Evolutionary conservation across 345 rosid genomes (phyloP).

Genomic region (Trapa bicornis): DNA sequence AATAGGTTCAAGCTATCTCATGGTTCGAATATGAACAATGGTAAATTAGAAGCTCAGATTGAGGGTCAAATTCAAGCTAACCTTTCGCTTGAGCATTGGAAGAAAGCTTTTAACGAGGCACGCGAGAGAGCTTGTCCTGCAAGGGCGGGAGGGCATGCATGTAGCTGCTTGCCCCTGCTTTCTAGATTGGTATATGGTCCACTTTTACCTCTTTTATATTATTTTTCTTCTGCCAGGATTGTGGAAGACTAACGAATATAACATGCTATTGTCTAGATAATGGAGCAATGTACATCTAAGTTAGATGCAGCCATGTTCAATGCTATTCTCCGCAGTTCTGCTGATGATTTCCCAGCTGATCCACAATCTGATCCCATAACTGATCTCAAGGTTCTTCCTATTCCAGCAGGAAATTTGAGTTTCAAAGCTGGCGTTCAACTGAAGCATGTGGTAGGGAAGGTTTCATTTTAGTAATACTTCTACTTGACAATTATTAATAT

Average conservation of each 20-base stretch:
- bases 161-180: constrained; percentile 74
- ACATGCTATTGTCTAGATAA: constrained; percentile 33
- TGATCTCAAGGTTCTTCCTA: constrained; percentile 74
- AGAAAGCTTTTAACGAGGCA: constrained; percentile 79
- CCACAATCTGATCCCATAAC: constrained; percentile 91
- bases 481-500: neutral
- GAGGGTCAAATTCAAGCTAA: constrained; percentile 52
- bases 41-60: constrained; percentile 15
- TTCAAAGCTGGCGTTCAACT: constrained; percentile 83
- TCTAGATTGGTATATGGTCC: constrained; percentile 49
- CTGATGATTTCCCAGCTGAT: constrained; percentile 81
- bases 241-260: neutral
- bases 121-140: constrained; percentile 88
- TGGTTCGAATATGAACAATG: constrained; percentile 35
- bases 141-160: constrained; percentile 75
- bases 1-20: constrained; percentile 20
- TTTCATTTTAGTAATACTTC: neutral
- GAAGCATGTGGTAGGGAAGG: constrained; percentile 54
- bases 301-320: constrained; percentile 94
- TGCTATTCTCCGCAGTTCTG: constrained; percentile 87
- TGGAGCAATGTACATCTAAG: constrained; percentile 91
- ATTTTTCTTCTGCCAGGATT: neutral
- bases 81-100: constrained; percentile 78
- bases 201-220: neutral
- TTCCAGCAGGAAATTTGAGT: constrained; percentile 66